These are phyloP conservation scores for Leccinellum rugosiceps DNA, from an alignment of 768 basidiomycete genomes.

Conservation along the genomic window DNA sequence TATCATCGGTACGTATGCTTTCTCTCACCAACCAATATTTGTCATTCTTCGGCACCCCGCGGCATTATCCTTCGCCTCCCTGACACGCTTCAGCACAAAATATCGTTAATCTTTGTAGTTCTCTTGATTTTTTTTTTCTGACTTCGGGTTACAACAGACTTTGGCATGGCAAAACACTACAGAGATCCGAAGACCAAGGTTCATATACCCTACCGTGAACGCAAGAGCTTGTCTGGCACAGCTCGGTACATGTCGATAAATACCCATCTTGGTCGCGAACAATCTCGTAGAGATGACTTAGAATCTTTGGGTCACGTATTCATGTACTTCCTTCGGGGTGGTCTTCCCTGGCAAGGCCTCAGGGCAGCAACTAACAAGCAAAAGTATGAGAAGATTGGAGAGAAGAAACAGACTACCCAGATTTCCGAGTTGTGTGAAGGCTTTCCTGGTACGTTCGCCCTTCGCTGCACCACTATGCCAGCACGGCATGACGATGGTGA, in stretches of 20 bases:
- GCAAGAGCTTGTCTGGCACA: constrained; percentile 94
- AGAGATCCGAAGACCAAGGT: constrained; percentile 96
- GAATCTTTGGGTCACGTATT: constrained; percentile 98
- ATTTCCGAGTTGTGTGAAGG: constrained; percentile 95
- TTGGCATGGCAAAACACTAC: constrained; percentile 99
- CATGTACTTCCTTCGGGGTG: constrained; percentile 98
- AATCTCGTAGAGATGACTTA: constrained; percentile 91
- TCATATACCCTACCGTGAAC: constrained; percentile 98
- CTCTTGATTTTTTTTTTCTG: constrained; percentile 5
- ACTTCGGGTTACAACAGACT: constrained; percentile 53
- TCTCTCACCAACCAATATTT: constrained; percentile 5
- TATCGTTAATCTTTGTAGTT: neutral
- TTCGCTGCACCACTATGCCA: neutral
- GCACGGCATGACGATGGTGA: neutral
- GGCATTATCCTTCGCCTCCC: neutral
- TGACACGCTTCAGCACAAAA: neutral
- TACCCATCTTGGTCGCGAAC: constrained; percentile 94
- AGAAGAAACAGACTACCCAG: constrained; percentile 94
- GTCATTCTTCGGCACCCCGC: constrained; percentile 6
- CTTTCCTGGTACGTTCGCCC: constrained; percentile 68
- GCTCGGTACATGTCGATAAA: constrained; percentile 99
- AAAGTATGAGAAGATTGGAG: constrained; percentile 99
- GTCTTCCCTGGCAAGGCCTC: constrained; percentile 96
- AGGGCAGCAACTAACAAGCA: constrained; percentile 99
- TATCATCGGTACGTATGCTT: constrained; percentile 67